Conservation (phyloP, 1,139 yeast genomes). For the Geotrichum restrictum region DNA sequence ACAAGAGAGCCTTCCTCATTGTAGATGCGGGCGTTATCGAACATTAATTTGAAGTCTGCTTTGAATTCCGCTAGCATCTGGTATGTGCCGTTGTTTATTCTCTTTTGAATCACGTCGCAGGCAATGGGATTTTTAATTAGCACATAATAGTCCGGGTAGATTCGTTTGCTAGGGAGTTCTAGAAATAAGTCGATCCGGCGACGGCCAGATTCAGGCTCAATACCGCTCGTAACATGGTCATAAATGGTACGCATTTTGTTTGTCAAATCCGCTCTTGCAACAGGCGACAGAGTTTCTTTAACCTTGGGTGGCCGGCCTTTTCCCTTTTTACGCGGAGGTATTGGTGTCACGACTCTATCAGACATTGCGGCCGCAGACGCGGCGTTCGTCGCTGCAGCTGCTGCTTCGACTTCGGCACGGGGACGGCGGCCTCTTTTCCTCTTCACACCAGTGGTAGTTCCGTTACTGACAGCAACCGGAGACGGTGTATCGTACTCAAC, state of each 20-base stretch:
- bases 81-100: constrained; percentile 51
- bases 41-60: constrained; percentile 72
- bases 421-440: constrained; percentile 26
- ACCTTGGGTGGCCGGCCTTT: constrained; percentile 42
- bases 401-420: constrained; percentile 28
- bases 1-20: constrained; percentile 87
- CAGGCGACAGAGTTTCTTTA: constrained; percentile 43
- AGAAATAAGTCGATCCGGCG: constrained; percentile 55
- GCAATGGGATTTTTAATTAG: constrained; percentile 81
- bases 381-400: constrained; percentile 23
- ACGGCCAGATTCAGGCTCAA: constrained; percentile 36
- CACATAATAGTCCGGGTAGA: constrained; percentile 84
- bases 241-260: constrained; percentile 29
- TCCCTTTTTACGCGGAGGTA: constrained; percentile 33
- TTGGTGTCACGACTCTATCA: constrained; percentile 15
- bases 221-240: constrained; percentile 26
- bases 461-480: constrained; percentile 14
- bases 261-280: constrained; percentile 29
- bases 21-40: constrained; percentile 77
- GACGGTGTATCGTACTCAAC: constrained; percentile 12
- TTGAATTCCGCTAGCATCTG: constrained; percentile 55
- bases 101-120: constrained; percentile 47
- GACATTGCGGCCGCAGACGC: constrained; percentile 19
- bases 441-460: constrained; percentile 18
- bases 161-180: constrained; percentile 61